These are phyloP conservation scores for Annona squamosa DNA, from an alignment of 164 flowering plant species.

Conservation along the genomic window DNA sequence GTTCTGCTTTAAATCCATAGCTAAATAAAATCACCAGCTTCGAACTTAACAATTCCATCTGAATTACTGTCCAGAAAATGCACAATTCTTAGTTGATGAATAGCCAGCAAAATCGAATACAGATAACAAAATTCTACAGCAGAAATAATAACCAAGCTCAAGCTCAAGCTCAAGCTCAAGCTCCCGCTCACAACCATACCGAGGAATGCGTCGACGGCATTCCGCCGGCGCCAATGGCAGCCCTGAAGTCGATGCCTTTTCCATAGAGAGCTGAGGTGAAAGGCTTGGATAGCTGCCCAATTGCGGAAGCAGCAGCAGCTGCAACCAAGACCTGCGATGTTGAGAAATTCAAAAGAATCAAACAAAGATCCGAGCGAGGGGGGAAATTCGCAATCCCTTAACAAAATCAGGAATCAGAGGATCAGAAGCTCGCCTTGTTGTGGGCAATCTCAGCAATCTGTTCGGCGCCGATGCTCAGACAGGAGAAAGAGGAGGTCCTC, in stretches of 20 bases:
- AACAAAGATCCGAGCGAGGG: background rate
- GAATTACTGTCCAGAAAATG: background rate
- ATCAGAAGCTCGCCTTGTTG: slow-evolving; percentile 30
- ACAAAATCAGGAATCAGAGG: background rate
- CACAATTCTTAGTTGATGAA: background rate
- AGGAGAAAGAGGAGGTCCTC: background rate
- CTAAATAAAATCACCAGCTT: background rate
- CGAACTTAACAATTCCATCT: background rate
- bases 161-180: background rate
- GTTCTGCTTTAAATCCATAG: too few relatives aligned
- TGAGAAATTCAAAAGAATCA: background rate
- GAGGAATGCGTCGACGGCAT: slow-evolving; percentile 94
- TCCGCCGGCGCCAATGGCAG: slow-evolving; percentile 60
- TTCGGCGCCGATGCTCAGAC: slow-evolving; percentile 19
- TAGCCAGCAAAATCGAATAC: background rate
- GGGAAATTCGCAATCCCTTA: background rate
- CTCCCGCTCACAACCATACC: slow-evolving; percentile 21
- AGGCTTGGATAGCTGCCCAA: slow-evolving; percentile 82
- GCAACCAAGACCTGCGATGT: slow-evolving; percentile 53
- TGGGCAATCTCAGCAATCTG: slow-evolving; percentile 29
- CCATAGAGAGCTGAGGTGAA: slow-evolving; percentile 54
- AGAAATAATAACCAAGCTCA: background rate
- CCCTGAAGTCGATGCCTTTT: slow-evolving; percentile 39
- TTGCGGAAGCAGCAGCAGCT: slow-evolving; percentile 50
- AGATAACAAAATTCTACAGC: background rate